These are phyloP conservation scores for Metarhizium album DNA, from an alignment of 2,329 filamentous ascomycete species.

Conservation along the genomic window DNA sequence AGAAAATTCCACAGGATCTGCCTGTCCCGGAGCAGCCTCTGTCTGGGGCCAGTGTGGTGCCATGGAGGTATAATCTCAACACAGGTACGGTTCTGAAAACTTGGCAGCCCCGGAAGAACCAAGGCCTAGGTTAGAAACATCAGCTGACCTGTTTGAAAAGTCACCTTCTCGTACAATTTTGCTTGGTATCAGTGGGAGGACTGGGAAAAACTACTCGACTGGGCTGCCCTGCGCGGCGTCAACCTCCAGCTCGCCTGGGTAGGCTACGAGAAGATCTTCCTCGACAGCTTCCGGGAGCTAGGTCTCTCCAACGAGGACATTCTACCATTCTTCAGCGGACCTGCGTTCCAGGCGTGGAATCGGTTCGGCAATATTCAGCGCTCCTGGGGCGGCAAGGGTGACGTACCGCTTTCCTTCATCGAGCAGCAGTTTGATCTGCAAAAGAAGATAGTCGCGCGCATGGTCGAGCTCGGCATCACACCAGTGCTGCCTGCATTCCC, in stretches of 20 bases:
- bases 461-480: constrained; percentile 42
- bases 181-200: constrained; percentile 43
- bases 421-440: constrained; percentile 35
- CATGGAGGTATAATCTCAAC: constrained; percentile 35
- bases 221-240: constrained; percentile 39
- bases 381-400: constrained; percentile 30
- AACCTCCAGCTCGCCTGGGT: constrained; percentile 42
- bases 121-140: not conserved
- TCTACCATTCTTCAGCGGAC: constrained; percentile 34
- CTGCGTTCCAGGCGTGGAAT: constrained; percentile 42
- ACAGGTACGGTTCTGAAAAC: constrained; percentile 22
- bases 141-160: constrained; percentile 12
- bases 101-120: not conserved
- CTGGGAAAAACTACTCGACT: constrained; percentile 41
- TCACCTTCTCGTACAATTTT: constrained; percentile 40
- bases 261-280: constrained; percentile 37
- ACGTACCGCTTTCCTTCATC: constrained; percentile 34
- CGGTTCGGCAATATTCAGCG: constrained; percentile 43
- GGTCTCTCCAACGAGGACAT: constrained; percentile 34
- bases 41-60: constrained; percentile 10
- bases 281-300: constrained; percentile 35
- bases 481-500: constrained; percentile 40
- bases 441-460: constrained; percentile 35
- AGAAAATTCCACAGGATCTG: not conserved
- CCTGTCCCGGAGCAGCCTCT: constrained; percentile 5